Evolutionary conservation across 768 basidiomycete species (phyloP).

Genomic region (Porphyrellus cyaneotinctus): DNA sequence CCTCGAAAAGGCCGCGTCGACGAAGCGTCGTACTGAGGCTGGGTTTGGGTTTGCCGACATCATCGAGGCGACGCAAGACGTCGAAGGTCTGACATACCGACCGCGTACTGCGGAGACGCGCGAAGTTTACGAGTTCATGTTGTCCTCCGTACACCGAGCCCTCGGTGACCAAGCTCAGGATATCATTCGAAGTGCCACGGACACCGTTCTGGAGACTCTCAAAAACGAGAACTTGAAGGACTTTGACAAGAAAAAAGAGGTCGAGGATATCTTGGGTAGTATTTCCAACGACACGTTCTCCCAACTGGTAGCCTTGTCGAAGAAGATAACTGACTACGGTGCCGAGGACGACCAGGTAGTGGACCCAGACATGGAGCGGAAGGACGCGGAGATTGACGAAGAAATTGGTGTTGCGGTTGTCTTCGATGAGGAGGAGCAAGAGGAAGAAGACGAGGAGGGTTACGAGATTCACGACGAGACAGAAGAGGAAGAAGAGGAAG

Average conservation of each 20-base stretch:
- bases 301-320: slow-evolving; percentile 77
- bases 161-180: slow-evolving; percentile 97
- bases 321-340: slow-evolving; percentile 95
- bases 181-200: slow-evolving; percentile 93
- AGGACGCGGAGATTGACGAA: slow-evolving; percentile 90
- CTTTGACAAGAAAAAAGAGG: slow-evolving; percentile 95
- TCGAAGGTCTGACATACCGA: slow-evolving; percentile 89
- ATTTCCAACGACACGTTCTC: slow-evolving; percentile 73
- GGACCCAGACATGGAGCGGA: slow-evolving; percentile 76
- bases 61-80: slow-evolving; percentile 88
- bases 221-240: slow-evolving; percentile 90
- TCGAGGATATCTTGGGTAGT: slow-evolving; percentile 68
- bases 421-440: slow-evolving; percentile 96
- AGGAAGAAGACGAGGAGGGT: slow-evolving; percentile 87
- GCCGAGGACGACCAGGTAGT: slow-evolving; percentile 77
- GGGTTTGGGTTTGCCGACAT: slow-evolving; percentile 85
- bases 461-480: slow-evolving; percentile 83
- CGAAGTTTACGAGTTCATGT: slow-evolving; percentile 89
- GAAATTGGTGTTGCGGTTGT: slow-evolving; percentile 97
- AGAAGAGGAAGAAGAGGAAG: slow-evolving; percentile 67
- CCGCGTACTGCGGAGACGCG: slow-evolving; percentile 93
- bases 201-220: slow-evolving; percentile 80
- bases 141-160: slow-evolving; percentile 73
- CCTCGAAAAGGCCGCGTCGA: slow-evolving; percentile 49
- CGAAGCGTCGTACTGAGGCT: slow-evolving; percentile 59